Evolutionary conservation across 495 filamentous ascomycete species (phyloP), one percentile per base, ranked within the genome.

Genomic region (Penicillium angulare): DNA sequence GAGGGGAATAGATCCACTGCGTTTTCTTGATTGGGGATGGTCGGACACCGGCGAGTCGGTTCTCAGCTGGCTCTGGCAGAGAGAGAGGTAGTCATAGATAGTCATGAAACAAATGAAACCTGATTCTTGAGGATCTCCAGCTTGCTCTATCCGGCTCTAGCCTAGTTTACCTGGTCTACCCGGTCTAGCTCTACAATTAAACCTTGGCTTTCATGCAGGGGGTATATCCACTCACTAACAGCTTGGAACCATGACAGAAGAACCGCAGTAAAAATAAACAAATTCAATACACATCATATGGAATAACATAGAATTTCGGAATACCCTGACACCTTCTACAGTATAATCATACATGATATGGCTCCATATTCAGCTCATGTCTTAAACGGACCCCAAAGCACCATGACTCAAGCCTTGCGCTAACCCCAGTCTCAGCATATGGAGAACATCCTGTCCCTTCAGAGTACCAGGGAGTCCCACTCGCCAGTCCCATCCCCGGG

Each of bases 401-500:
- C 66, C 62, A 13, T 61, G 56, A 46, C 68, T 71, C 65, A 75
- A 59, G n/a, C 68, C 89, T 57, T 77, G 80, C 12, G 89, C 87
- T 60, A 96, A 60, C 18, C 86, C 88, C 49, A 87, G 60, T 59
- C 91, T 79, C 72, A 96, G 57, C 59, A 88, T 74, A 47, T 76
- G 69, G 32, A 96, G 68, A 1, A 96, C 71, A 59, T 92, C 86
- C 56, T 79, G 73, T 0, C 82, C 88, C 44, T 59, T 81, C 9
- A 75, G 77, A 23, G 73, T 70, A 36, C 79, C 80, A 10, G 72
- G 61, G 43, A 92, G 65, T 9, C 80, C 81, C 5, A 69, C 74
- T 53, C 91, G 71, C 91, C 91, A 97, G 69, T 97, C 91, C 91
- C 91, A 96, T 0, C 86, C 86, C 43, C 88, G 74, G 48, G 69